These are phyloP conservation scores for Aspergillus sp. DNA, from an alignment of 2,329 filamentous ascomycete genomes.

Conservation along the genomic window DNA sequence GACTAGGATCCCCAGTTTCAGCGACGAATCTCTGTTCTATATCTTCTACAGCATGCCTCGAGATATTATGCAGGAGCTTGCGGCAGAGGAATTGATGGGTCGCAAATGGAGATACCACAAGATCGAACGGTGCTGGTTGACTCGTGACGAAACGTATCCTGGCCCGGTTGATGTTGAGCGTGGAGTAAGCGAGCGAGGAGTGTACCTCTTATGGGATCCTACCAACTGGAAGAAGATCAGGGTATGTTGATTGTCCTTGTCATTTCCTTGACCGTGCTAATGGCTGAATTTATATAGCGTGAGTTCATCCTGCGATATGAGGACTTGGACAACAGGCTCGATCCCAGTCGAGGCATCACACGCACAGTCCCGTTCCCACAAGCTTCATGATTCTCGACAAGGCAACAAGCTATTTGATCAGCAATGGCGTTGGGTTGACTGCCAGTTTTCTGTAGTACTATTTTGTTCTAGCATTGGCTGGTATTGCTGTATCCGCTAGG, in stretches of 20 bases:
- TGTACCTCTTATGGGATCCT: conserved; percentile 45
- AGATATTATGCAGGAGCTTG: conserved; percentile 58
- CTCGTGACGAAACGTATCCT: conserved; percentile 40
- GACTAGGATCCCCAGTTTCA: conserved; percentile 51
- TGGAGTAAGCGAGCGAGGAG: conserved; percentile 43
- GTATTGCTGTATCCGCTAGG: conserved; percentile 16
- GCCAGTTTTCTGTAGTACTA: conserved; percentile 15
- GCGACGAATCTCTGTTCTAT: conserved; percentile 58
- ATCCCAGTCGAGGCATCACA: conserved; percentile 29
- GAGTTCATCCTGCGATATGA: conserved; percentile 44
- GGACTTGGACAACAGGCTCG: conserved; percentile 41
- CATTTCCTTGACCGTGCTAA: conserved; percentile 8
- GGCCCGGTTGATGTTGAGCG: conserved; percentile 42
- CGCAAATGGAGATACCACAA: conserved; percentile 48
- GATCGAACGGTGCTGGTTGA: conserved; percentile 45
- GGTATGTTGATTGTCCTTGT: conserved; percentile 24
- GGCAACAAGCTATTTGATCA: conserved; percentile 16
- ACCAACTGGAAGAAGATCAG: conserved; percentile 43
- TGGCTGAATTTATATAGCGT: conserved; percentile 21
- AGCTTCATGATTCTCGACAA: conserved; percentile 23
- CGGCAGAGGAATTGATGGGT: conserved; percentile 53
- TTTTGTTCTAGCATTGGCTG: conserved; percentile 14
- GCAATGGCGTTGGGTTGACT: conserved; percentile 27
- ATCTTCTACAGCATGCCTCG: conserved; percentile 62
- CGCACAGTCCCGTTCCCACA: conserved; percentile 30